Evolutionary conservation across 306 rosid genomes (phyloP).

Genomic region (Dalbergia cultrata): DNA sequence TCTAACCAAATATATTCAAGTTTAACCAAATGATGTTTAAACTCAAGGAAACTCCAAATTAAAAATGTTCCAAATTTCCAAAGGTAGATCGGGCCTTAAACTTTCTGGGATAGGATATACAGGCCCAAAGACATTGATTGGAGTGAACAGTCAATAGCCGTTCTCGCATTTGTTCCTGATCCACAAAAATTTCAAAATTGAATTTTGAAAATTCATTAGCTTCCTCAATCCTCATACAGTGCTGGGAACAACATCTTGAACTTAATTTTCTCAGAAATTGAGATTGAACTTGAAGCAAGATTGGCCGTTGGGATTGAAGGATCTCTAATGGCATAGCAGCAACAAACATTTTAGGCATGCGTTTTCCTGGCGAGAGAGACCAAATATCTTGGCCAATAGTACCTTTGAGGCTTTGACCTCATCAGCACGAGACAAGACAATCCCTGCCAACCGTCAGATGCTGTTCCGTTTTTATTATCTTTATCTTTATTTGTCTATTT

Average conservation of each 20-base stretch:
- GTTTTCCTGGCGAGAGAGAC: background rate
- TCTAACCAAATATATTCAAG: too few relatives aligned
- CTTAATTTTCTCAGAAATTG: background rate
- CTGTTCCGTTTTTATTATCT: constrained; percentile 6
- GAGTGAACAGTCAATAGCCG: background rate
- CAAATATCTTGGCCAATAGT: background rate
- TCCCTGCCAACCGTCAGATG: constrained; percentile 13
- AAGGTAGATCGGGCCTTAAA: background rate
- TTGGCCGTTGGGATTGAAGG: background rate
- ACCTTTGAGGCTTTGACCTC: background rate
- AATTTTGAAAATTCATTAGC: too few relatives aligned
- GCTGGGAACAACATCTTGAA: background rate
- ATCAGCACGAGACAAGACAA: constrained; percentile 5
- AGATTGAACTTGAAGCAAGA: background rate
- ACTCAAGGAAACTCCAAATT: background rate
- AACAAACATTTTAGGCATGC: constrained; percentile 25
- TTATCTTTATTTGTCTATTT: background rate
- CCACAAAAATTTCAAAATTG: background rate
- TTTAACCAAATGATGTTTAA: background rate
- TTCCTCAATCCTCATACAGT: too few relatives aligned
- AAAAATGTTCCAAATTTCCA: background rate
- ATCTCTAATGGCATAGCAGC: background rate
- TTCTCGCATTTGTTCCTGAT: background rate
- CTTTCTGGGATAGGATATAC: background rate
- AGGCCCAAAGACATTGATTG: background rate